A percentile compares a stretch with the other conserved stretches of the same genome.
phyloP scores from a whole-genome alignment of 2,329 filamentous ascomycete species.

The Endocalyx cinctus region DNA sequence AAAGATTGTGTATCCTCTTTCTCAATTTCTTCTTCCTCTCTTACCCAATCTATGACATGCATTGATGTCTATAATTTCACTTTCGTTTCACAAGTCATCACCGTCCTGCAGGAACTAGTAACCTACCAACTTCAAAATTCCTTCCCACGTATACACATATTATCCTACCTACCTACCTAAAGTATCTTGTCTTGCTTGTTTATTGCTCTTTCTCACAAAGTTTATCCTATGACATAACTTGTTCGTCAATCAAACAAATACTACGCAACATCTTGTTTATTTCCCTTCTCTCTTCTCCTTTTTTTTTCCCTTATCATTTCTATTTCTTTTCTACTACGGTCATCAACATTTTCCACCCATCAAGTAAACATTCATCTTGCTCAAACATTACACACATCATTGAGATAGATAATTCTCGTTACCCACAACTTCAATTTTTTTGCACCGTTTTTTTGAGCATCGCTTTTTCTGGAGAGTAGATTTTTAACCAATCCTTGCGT shows the following conservation, averaged over 20 bases:
- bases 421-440: constrained; percentile 19
- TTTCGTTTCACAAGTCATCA: no score
- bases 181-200: neutral
- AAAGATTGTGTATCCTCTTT: no score
- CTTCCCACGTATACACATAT: no score
- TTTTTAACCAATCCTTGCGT: constrained; percentile 21
- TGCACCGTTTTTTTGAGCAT: constrained; percentile 29
- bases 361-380: constrained; percentile 21
- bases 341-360: constrained; percentile 14
- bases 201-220: constrained; percentile 2
- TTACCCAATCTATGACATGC: no score
- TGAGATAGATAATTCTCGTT: constrained; percentile 10
- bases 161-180: no score
- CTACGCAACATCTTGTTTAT: neutral
- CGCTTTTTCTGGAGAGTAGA: constrained; percentile 28
- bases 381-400: constrained; percentile 18
- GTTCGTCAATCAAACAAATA: neutral
- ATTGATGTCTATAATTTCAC: no score
- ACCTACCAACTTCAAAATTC: no score
- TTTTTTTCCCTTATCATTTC: constrained; percentile 5
- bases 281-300: neutral
- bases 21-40: no score
- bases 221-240: neutral
- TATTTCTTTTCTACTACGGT: constrained; percentile 11
- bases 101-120: no score